A percentile compares a stretch with the other conserved stretches of the same genome.
Evolutionary conservation across 768 basidiomycete species (phyloP).

Genomic region (Suillus variegatus): DNA sequence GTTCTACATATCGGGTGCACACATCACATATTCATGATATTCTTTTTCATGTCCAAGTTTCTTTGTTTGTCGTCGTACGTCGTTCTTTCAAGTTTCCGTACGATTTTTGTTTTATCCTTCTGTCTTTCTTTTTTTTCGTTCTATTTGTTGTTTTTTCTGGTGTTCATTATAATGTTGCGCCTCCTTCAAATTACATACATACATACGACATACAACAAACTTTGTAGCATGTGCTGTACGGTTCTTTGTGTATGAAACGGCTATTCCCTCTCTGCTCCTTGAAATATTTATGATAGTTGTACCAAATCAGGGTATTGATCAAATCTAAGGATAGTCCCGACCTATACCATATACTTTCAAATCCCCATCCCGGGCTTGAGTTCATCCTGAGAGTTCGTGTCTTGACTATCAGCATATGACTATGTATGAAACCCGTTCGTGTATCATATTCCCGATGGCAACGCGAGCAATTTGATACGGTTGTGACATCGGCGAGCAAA

Average conservation of each 20-base stretch:
- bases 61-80: constrained; percentile 14
- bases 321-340: too few relatives aligned
- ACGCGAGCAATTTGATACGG: too few relatives aligned
- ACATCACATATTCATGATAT: constrained; percentile 8
- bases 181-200: constrained; percentile 9
- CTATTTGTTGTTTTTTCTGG: constrained; percentile 8
- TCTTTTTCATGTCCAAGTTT: neutral
- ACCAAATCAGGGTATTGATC: too few relatives aligned
- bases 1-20: constrained; percentile 12
- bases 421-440: too few relatives aligned
- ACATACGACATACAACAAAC: constrained; percentile 12
- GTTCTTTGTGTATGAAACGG: constrained; percentile 21
- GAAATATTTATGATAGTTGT: too few relatives aligned
- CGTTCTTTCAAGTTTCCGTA: constrained; percentile 20
- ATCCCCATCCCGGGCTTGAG: too few relatives aligned
- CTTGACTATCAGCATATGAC: too few relatives aligned
- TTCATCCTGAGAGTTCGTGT: too few relatives aligned
- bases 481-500: too few relatives aligned
- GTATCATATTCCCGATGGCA: too few relatives aligned
- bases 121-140: constrained; percentile 18
- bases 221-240: constrained; percentile 47
- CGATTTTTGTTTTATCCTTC: constrained; percentile 9
- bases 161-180: constrained; percentile 20
- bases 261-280: constrained; percentile 15
- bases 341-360: too few relatives aligned